Base-by-base conservation (phyloP, 1,139 yeast genomes). In the Zygotorulaspora mrakii region DNA sequence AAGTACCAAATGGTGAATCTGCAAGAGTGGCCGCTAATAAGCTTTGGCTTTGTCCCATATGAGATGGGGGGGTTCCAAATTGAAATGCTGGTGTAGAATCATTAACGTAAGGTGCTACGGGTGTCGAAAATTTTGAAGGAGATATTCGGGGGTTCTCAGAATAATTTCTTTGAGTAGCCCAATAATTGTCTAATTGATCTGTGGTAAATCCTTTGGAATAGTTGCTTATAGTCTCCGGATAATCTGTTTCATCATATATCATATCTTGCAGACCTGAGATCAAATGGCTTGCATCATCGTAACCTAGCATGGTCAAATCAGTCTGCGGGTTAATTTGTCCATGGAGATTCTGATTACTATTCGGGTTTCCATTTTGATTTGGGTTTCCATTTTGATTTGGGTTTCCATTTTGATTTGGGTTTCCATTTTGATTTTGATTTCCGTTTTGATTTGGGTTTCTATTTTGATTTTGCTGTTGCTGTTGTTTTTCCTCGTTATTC, bases 231-330 rank as follows among this genome's bases (percentile, higher is more conserved):
- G 47, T 48, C 14, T 56, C 59, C 7, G 59, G 55, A 32, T 48
- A 47, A 27, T 57, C 63, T 2, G 52, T 46, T 32, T 59, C 64
- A 26, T 58, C 60, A 35, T 49, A 53, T 12, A 60, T 58, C 53
- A 60, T 57, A 43, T 57, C 55, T 47, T 59, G 57, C 18, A 60
- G 42, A 5, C 64, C 63, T 11, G 59, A 55, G 14, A 60, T 50
- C 24, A 60, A 35, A 43, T 60, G 64, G 31, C 53, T 52, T 4
- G 59, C 48, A 43, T 54, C 50, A 22, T 55, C 62, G 33, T 58
- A 57, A 23, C 55, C 64, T 28, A n/a, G n/a, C n/a, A n/a, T n/a
- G n/a, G n/a, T n/a, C n/a, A n/a, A n/a, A n/a, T n/a, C n/a, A n/a
- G n/a, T n/a, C n/a, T n/a, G n/a, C n/a, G n/a, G n/a, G n/a, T n/a